Percentiles rank a stretch among this genome's conserved stretches.
Conservation (phyloP, 495 filamentous ascomycete species). For the Podospora anserina region DNA sequence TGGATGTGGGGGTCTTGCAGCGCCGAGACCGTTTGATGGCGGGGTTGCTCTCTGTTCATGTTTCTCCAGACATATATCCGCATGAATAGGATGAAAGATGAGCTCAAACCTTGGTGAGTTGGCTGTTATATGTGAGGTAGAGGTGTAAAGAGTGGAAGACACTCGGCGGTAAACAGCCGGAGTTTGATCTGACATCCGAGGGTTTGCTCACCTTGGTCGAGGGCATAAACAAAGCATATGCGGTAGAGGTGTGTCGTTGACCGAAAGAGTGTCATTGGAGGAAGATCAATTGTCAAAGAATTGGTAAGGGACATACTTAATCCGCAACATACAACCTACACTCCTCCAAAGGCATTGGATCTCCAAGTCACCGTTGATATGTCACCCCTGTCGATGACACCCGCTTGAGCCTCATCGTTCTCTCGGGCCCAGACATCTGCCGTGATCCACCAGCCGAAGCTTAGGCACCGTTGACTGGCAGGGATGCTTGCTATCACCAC, state of each 20-base stretch:
- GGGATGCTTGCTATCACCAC: slow-evolving; percentile 15
- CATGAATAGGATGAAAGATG: neutral
- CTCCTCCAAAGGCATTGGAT: neutral
- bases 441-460: slow-evolving; percentile 10
- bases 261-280: neutral
- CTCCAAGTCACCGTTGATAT: neutral
- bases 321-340: neutral
- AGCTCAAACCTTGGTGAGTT: neutral
- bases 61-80: neutral
- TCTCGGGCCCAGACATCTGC: slow-evolving; percentile 6
- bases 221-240: neutral
- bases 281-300: slow-evolving; percentile 7
- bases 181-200: slow-evolving; percentile 9
- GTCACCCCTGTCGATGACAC: slow-evolving; percentile 7
- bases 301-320: slow-evolving; percentile 6
- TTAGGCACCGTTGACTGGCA: slow-evolving; percentile 10
- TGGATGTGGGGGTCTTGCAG: slow-evolving; percentile 1
- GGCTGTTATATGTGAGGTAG: neutral
- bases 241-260: neutral
- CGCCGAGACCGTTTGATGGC: slow-evolving; percentile 3
- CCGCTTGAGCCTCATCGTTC: slow-evolving; percentile 3
- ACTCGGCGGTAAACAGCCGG: neutral
- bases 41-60: neutral
- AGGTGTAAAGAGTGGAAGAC: neutral
- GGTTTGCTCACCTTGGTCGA: neutral